phyloP scores from a whole-genome alignment of 2,329 filamentous ascomycete genomes.

The Aspergillus costaricaensis region DNA sequence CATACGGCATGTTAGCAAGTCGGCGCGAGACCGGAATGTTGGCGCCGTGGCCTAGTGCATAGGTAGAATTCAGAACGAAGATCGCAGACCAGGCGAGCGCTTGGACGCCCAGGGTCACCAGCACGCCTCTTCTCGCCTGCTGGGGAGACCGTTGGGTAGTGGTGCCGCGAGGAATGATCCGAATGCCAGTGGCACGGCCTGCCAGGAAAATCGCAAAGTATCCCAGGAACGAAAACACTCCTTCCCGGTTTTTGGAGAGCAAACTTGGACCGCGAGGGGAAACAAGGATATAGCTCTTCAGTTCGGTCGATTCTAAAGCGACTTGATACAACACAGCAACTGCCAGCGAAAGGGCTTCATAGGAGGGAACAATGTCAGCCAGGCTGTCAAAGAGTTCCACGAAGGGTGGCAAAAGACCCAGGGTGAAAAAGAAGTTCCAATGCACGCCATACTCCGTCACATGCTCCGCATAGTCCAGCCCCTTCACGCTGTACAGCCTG shows the following conservation, averaged over 20 bases:
- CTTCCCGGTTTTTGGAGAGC: constrained; percentile 88
- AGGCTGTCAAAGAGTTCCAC: constrained; percentile 78
- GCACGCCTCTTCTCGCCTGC: constrained; percentile 56
- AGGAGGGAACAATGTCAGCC: constrained; percentile 71
- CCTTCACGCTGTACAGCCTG: constrained; percentile 85
- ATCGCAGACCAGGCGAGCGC: constrained; percentile 68
- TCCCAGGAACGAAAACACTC: constrained; percentile 90
- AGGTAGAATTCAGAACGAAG: constrained; percentile 69
- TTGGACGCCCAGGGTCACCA: constrained; percentile 66
- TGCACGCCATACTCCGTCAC: constrained; percentile 97
- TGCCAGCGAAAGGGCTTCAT: constrained; percentile 70
- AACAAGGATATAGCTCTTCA: constrained; percentile 80
- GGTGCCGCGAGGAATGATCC: constrained; percentile 68
- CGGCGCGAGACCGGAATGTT: constrained; percentile 76
- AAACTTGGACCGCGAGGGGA: constrained; percentile 73
- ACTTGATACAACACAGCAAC: constrained; percentile 73
- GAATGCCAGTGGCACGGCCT: constrained; percentile 80
- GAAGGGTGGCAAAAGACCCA: constrained; percentile 85
- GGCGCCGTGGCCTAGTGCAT: constrained; percentile 66
- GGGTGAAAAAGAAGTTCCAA: constrained; percentile 99
- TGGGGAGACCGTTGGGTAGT: constrained; percentile 47
- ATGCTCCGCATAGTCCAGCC: constrained; percentile 93
- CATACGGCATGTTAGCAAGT: constrained; percentile 88
- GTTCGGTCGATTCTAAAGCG: constrained; percentile 70
- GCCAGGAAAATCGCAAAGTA: constrained; percentile 94